Evolutionary conservation across 495 filamentous ascomycete genomes (phyloP), one percentile per base, ranked within the genome.

Genomic region (Elasticomyces elasticus): DNA sequence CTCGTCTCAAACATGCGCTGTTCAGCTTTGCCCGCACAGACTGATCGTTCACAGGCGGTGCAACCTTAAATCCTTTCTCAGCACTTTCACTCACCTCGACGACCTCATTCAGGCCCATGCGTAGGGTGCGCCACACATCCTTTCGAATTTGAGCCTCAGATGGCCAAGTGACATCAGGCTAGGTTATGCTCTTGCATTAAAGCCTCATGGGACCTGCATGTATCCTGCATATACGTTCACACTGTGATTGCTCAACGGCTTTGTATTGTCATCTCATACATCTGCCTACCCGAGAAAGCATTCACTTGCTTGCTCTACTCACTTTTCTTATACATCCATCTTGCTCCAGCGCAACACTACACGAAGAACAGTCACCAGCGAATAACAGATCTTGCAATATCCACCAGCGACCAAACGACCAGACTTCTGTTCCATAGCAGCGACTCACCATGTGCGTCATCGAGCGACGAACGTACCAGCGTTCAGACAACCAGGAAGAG

Each of bases 391-490:
- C 23, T 30, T 5, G 27, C 23, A 9, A 13, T 5, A 3, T 5
- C 2, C 45, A 49, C n/a, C n/a, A n/a, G n/a, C n/a, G 24, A 49
- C 17, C 45, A 27, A 30, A 19, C 48, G 13, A 15, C 17, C 19
- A 20, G 7, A 40, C 33, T 5, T 24, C 33, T 48, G 27, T 44
- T 55, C 17, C 13, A 19, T 31, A n/a, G 31, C 30, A 45, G 12
- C 19, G 23, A 4, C 22, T 28, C 2, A 40, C 17, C 42, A 52
- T 58, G 55, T 58, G 55, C 24, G 26, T 58, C 17, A 42, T 58
- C 22, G 55, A 58, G 49, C 52, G 22, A 23, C 42, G 33, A 23
- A 44, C 40, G 17, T 58, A 58, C 28, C 17, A 37, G 10, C 41
- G 51, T 28, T 13, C 31, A 5, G 46, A 51, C 28, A 47, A 38